phyloP scores from a whole-genome alignment of 2,329 filamentous ascomycete genomes.

The Penicillium brevicompactum region DNA sequence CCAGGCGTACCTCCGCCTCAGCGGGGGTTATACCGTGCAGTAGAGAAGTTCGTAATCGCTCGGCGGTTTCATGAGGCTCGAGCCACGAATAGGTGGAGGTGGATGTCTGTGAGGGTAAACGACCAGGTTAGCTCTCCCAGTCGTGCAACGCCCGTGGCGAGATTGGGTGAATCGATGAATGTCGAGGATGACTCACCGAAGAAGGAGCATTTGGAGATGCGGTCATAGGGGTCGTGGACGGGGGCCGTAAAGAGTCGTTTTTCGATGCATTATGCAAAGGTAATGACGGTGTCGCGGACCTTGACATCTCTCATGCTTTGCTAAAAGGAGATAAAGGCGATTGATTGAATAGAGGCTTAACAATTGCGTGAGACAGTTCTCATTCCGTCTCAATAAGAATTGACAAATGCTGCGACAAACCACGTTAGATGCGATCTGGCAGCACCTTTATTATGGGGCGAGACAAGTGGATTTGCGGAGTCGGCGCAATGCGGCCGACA shows the following conservation, averaged over 20 bases:
- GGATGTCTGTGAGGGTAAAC: conserved; percentile 34
- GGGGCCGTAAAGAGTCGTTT: conserved; percentile 29
- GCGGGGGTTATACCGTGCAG: conserved; percentile 76
- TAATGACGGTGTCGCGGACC: conserved; percentile 59
- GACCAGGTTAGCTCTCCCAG: conserved; percentile 14
- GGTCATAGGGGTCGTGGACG: conserved; percentile 32
- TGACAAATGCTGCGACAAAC: conserved; percentile 16
- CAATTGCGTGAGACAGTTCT: conserved; percentile 21
- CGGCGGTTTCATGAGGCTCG: conserved; percentile 75
- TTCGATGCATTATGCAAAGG: conserved; percentile 57
- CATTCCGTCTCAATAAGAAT: conserved; percentile 29
- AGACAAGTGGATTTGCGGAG: conserved; percentile 13
- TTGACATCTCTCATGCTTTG: conserved; percentile 62
- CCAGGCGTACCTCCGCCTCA: conserved; percentile 78
- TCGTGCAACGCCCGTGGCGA: neutral
- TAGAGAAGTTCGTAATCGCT: conserved; percentile 78
- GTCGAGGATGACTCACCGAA: conserved; percentile 33
- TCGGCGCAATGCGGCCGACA: conserved; percentile 7
- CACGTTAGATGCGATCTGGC: conserved; percentile 36
- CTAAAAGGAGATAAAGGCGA: conserved; percentile 5
- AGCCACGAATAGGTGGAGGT: conserved; percentile 63
- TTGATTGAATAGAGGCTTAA: conserved; percentile 13
- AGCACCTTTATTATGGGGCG: conserved; percentile 22
- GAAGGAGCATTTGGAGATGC: conserved; percentile 31
- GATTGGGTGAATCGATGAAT: neutral